Evolutionary conservation across 257 asterid species (phyloP).

Genomic region (Anisodus acutangulus): DNA sequence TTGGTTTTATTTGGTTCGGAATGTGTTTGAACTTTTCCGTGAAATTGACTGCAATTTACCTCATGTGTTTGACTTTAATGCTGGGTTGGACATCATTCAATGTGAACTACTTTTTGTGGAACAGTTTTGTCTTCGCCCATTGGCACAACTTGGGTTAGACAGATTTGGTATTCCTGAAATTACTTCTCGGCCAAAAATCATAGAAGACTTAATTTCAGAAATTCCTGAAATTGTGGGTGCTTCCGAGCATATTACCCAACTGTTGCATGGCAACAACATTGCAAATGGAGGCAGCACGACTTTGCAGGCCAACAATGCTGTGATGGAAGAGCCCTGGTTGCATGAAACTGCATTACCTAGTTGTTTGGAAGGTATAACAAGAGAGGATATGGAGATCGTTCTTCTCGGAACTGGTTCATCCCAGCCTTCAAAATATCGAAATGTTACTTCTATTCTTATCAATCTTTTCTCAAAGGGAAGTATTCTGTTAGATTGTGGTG

Average conservation of each 20-base stretch:
- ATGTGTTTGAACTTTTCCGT: neutral
- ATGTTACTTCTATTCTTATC: constrained; percentile 85
- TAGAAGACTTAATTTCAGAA: constrained; percentile 67
- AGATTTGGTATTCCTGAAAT: constrained; percentile 63
- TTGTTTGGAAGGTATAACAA: constrained; percentile 71
- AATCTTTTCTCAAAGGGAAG: constrained; percentile 87
- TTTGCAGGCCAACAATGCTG: constrained; percentile 29
- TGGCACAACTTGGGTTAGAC: constrained; percentile 84
- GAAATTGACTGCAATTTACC: constrained; percentile 18
- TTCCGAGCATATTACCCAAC: constrained; percentile 51
- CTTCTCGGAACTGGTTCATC: constrained; percentile 98
- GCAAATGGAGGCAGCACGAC: constrained; percentile 32
- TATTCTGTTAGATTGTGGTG: constrained; percentile 88
- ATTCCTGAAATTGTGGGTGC: constrained; percentile 83
- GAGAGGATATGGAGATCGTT: constrained; percentile 92
- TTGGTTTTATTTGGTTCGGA: constrained; percentile 25
- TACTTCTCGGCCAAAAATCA: constrained; percentile 59
- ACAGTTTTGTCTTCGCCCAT: constrained; percentile 86
- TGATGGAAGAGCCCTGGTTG: constrained; percentile 84
- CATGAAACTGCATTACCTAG: constrained; percentile 57
- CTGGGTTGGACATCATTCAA: neutral
- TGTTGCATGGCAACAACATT: constrained; percentile 47
- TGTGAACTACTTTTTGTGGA: constrained; percentile 22
- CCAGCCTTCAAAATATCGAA: constrained; percentile 97
- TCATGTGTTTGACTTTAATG: constrained; percentile 29